These are phyloP conservation scores for Lanmaoa rubissima DNA, from an alignment of 768 basidiomycete genomes.

Conservation along the genomic window DNA sequence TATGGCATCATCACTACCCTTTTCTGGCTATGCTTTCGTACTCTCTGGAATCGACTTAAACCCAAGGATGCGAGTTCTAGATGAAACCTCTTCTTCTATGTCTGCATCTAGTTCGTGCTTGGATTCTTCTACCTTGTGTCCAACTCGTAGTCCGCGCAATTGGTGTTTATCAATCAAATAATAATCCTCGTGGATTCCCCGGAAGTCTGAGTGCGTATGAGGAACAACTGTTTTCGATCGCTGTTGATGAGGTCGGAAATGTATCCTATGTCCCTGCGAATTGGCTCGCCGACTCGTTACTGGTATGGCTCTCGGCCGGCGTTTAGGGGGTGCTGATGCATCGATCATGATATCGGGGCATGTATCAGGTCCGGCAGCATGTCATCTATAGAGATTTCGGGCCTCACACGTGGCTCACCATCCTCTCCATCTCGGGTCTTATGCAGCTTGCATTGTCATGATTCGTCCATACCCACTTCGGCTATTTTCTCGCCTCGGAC, in stretches of 20 bases:
- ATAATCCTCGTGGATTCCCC: constrained; percentile 18
- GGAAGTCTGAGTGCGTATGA: constrained; percentile 27
- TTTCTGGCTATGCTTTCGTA: no score
- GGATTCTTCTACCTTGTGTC: constrained; percentile 25
- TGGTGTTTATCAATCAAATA: constrained; percentile 24
- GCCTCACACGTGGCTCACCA: constrained; percentile 1
- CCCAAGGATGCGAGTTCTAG: no score
- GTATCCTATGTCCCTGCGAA: constrained; percentile 28
- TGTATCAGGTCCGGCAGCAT: constrained; percentile 24
- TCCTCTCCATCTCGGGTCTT: constrained; percentile 16
- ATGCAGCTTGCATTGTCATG: constrained; percentile 18
- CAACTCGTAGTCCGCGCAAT: constrained; percentile 27
- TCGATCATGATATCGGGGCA: background rate
- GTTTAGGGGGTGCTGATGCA: background rate
- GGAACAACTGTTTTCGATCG: constrained; percentile 29
- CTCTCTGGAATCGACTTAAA: no score
- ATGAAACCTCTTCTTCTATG: constrained; percentile 13
- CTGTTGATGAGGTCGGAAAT: constrained; percentile 22
- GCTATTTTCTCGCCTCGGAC: background rate
- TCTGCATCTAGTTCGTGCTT: constrained; percentile 16
- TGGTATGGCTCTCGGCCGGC: constrained; percentile 12
- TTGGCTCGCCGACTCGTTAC: constrained; percentile 27
- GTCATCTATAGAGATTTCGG: constrained; percentile 20
- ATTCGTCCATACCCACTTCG: background rate
- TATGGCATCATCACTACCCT: constrained; percentile 2